phyloP scores from a whole-genome alignment of 2,329 filamentous ascomycete species.

The Penicillium sp. region DNA sequence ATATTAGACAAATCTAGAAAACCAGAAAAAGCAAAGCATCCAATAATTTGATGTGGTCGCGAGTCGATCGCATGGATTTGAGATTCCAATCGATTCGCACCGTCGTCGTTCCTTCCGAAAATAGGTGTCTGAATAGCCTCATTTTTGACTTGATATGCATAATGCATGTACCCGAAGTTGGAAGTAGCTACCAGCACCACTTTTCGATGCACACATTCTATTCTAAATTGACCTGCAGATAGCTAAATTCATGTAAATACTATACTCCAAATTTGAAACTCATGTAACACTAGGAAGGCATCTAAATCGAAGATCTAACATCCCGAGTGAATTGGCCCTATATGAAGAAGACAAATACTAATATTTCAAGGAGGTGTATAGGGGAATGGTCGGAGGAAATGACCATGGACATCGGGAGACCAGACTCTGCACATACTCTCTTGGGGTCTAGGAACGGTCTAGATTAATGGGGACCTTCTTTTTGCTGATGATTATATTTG shows the following conservation, averaged over 20 bases:
- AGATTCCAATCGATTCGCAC: background rate
- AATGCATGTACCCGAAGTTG: background rate
- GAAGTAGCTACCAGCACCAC: background rate
- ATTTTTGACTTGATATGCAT: background rate
- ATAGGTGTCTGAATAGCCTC: background rate
- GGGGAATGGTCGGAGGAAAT: background rate
- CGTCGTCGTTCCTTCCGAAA: background rate
- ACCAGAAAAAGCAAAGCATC: background rate
- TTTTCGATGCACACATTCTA: accelerated
- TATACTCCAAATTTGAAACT: background rate
- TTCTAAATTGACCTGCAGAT: accelerated
- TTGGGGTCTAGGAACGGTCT: background rate
- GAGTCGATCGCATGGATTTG: background rate
- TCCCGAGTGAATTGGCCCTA: background rate
- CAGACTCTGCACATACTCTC: background rate
- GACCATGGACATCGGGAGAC: background rate
- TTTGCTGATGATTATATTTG: too few species aligned
- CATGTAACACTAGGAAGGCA: background rate
- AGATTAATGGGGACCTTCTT: background rate
- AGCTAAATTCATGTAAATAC: background rate
- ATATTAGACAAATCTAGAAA: background rate
- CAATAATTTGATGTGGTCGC: too few species aligned
- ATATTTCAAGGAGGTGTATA: background rate
- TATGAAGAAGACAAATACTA: background rate
- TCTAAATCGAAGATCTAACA: background rate